Conservation (phyloP, 2,329 filamentous ascomycete genomes). For the Bipolaris oryzae region DNA sequence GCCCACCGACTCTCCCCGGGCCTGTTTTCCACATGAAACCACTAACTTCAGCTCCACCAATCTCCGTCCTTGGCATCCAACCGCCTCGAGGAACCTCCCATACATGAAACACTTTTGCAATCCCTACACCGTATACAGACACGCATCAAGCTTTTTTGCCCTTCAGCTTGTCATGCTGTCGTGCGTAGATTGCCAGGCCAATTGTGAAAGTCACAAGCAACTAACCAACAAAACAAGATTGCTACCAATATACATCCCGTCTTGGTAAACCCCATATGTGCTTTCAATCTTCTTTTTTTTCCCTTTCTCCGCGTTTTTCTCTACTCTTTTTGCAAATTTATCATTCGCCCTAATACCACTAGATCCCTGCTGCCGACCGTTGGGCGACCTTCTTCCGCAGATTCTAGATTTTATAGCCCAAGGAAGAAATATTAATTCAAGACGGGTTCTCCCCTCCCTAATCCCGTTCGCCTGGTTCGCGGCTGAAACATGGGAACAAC, state of each 20-base stretch:
- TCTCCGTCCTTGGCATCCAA: neutral
- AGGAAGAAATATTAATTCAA: too few species aligned
- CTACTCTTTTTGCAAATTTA: neutral
- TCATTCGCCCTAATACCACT: neutral
- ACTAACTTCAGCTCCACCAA: neutral
- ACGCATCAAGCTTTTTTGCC: neutral
- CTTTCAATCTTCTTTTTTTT: too few species aligned
- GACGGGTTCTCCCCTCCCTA: neutral
- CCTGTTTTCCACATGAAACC: slow-evolving; percentile 1
- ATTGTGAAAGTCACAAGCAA: neutral
- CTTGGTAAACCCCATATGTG: too few species aligned
- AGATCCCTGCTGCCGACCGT: too few species aligned
- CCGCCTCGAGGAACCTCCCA: neutral
- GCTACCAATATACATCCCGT: too few species aligned
- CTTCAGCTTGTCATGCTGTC: neutral
- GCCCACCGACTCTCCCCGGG: neutral
- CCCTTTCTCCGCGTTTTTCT: too few species aligned
- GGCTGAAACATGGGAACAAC: neutral
- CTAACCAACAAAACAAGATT: neutral
- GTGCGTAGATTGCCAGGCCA: too few species aligned
- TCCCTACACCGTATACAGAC: neutral
- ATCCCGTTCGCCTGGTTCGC: neutral
- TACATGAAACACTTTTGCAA: neutral
- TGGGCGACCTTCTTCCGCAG: neutral
- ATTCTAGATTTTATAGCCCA: neutral